Percentiles rank a stretch among this genome's conserved stretches.
These are phyloP conservation scores for Cadophora sp. DNA, from an alignment of 2,329 filamentous ascomycete species.

Conservation along the genomic window DNA sequence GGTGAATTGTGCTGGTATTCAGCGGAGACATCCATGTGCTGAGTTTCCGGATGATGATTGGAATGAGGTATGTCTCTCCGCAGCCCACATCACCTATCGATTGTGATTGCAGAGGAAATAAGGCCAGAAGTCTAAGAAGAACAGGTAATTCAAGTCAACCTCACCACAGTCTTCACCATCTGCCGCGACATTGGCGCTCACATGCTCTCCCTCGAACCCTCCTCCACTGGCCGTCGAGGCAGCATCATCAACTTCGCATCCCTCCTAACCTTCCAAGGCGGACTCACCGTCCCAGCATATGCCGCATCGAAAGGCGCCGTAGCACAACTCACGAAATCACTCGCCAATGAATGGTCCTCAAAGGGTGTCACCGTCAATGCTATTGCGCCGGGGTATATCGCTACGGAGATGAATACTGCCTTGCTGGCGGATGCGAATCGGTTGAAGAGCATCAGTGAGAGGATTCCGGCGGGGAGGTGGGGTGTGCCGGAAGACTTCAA, in stretches of 20 bases:
- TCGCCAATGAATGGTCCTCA: slow-evolving; percentile 86
- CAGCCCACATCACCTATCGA: not conserved
- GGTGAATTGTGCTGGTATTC: slow-evolving; percentile 53
- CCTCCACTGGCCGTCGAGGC: slow-evolving; percentile 73
- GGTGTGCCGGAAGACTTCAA: slow-evolving; percentile 87
- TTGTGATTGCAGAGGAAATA: not conserved
- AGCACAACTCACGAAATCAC: slow-evolving; percentile 67
- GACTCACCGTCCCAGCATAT: slow-evolving; percentile 87
- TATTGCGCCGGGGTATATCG: slow-evolving; percentile 89
- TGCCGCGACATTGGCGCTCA: slow-evolving; percentile 79
- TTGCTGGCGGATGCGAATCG: slow-evolving; percentile 75
- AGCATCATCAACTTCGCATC: slow-evolving; percentile 86
- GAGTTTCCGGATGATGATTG: slow-evolving; percentile 49
- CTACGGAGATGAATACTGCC: slow-evolving; percentile 92
- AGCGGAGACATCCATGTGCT: slow-evolving; percentile 45
- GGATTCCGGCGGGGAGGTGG: slow-evolving; percentile 87
- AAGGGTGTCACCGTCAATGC: slow-evolving; percentile 85
- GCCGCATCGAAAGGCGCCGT: slow-evolving; percentile 86
- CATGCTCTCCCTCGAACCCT: slow-evolving; percentile 68
- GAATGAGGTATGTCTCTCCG: slow-evolving; percentile 44
- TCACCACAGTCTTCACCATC: slow-evolving; percentile 80
- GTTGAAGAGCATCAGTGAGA: slow-evolving; percentile 74
- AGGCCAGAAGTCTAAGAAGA: slow-evolving; percentile 34
- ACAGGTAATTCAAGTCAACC: slow-evolving; percentile 80
- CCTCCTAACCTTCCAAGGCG: slow-evolving; percentile 89